Percentiles rank a stretch among this genome's conserved stretches.
Conservation (phyloP, 148 eudicot species). For the Silene uniflora region DNA sequence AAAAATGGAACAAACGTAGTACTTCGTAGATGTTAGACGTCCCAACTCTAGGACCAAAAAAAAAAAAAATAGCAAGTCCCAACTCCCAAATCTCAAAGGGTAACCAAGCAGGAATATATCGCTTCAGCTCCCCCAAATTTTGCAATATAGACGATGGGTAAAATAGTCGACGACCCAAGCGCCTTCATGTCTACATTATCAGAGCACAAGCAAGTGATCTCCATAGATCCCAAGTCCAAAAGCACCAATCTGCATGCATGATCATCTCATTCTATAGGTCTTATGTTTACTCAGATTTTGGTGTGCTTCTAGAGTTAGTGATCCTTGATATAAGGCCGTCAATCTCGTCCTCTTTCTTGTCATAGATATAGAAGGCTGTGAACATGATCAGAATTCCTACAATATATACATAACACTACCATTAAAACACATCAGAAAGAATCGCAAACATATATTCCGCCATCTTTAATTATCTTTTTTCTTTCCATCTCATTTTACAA, state of each 20-base stretch:
- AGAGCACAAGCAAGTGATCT: not conserved
- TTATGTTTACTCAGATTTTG: conserved; percentile 29
- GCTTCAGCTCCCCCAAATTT: not conserved
- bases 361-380: conserved; percentile 57
- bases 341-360: conserved; percentile 68
- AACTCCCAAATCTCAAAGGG: not conserved
- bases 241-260: not conserved
- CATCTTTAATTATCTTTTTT: too few species aligned
- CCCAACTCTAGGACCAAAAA: too few species aligned
- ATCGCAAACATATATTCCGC: too few species aligned
- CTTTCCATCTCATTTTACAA: too few species aligned
- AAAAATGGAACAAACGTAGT: not conserved
- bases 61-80: too few species aligned
- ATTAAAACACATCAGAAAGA: not conserved
- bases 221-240: not conserved
- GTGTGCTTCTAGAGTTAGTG: conserved; percentile 35
- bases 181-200: too few species aligned
- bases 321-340: conserved; percentile 36
- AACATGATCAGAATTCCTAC: conserved; percentile 50
- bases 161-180: not conserved
- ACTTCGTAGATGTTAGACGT: too few species aligned
- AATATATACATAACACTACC: conserved; percentile 8
- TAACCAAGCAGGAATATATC: not conserved
- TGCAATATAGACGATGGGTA: not conserved
- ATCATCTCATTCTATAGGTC: conserved; percentile 9